Evolutionary conservation across 192 early-diverging fungal species (phyloP).

Genomic region (Spizellomyces sp.): DNA sequence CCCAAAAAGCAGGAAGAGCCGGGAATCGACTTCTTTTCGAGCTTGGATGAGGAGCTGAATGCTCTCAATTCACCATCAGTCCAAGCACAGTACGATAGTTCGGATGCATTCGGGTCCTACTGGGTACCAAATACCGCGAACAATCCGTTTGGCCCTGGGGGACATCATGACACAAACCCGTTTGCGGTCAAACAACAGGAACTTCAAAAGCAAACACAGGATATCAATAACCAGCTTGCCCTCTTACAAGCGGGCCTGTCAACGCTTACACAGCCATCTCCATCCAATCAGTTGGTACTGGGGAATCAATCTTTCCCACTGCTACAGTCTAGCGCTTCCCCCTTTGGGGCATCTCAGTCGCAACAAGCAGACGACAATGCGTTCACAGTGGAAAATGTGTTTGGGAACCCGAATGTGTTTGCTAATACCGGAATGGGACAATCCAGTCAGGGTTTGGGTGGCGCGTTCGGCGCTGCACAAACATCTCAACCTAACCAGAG

Average conservation of each 20-base stretch:
- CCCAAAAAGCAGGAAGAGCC: constrained; percentile 23
- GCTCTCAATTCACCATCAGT: constrained; percentile 39
- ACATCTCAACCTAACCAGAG: background rate
- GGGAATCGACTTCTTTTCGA: constrained; percentile 47
- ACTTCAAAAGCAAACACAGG: constrained; percentile 29
- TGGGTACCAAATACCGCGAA: constrained; percentile 6
- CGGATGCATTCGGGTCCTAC: constrained; percentile 28
- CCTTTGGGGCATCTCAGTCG: constrained; percentile 1
- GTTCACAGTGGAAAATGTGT: constrained; percentile 54
- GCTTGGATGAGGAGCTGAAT: constrained; percentile 41
- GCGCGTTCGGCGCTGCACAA: background rate
- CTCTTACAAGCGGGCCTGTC: constrained; percentile 18
- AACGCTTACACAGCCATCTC: background rate
- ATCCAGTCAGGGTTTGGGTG: background rate
- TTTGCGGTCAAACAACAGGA: constrained; percentile 22
- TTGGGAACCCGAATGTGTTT: constrained; percentile 31
- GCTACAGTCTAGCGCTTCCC: background rate
- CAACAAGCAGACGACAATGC: background rate
- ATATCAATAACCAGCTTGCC: constrained; percentile 21
- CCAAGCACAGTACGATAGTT: constrained; percentile 29
- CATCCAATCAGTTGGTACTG: background rate
- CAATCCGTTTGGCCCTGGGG: constrained; percentile 25
- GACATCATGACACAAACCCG: constrained; percentile 15
- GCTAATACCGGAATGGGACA: background rate
- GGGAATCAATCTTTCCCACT: background rate